Evolutionary conservation across 345 rosid genomes (phyloP).

Genomic region (Hibiscus trionum): DNA sequence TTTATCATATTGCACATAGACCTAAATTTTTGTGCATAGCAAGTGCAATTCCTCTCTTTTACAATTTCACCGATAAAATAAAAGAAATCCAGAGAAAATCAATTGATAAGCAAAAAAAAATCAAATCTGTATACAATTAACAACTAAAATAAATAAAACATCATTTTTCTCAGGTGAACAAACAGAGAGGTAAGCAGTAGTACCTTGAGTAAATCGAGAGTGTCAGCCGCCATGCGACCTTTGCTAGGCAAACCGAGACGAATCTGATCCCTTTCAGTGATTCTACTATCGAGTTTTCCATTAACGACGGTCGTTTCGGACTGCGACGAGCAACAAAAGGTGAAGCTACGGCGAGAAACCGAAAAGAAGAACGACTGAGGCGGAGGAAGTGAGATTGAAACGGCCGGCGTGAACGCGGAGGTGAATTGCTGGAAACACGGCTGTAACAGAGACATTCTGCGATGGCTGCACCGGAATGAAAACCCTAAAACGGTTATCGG

Average conservation of each 20-base stretch:
- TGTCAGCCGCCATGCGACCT: slow-evolving; percentile 88
- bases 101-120: not conserved
- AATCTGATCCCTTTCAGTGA: slow-evolving; percentile 43
- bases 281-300: slow-evolving; percentile 25
- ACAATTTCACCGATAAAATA: not conserved
- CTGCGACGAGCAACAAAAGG: slow-evolving; percentile 32
- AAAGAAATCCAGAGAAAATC: not conserved
- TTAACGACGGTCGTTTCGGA: slow-evolving; percentile 33
- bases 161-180: not conserved
- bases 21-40: not conserved
- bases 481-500: not conserved
- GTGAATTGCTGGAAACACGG: slow-evolving; percentile 31
- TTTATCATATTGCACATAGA: not conserved
- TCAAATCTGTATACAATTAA: not conserved
- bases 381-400: slow-evolving; percentile 25
- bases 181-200: slow-evolving; percentile 18
- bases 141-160: not conserved
- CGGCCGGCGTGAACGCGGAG: not conserved
- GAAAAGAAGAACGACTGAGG: slow-evolving; percentile 13
- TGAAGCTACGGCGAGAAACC: slow-evolving; percentile 9
- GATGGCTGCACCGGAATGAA: no score
- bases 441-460: no score
- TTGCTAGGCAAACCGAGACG: slow-evolving; percentile 95
- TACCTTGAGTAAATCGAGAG: slow-evolving; percentile 85
- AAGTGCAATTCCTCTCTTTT: not conserved